These are phyloP conservation scores for Leccinum boreale DNA, from an alignment of 768 basidiomycete species.

Conservation along the genomic window DNA sequence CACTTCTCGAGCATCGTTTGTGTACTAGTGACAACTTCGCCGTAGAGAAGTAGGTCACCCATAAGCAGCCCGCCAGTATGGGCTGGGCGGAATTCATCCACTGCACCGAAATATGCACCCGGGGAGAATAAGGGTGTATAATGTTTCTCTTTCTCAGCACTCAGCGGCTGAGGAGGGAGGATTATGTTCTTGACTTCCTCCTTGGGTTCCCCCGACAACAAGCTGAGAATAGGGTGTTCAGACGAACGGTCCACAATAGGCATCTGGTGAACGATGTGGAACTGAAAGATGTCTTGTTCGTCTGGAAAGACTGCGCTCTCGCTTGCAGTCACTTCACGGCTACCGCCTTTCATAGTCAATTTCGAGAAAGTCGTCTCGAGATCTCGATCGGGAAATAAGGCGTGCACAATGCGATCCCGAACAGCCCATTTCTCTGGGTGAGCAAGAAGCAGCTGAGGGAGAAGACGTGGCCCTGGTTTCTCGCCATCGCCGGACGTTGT, in stretches of 20 bases:
- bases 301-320: constrained; percentile 48
- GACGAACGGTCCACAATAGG: constrained; percentile 26
- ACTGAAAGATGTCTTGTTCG: constrained; percentile 66
- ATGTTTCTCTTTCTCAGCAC: constrained; percentile 33
- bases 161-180: constrained; percentile 49
- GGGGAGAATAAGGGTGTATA: constrained; percentile 74
- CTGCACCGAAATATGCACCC: constrained; percentile 51
- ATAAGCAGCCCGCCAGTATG: constrained; percentile 44
- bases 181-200: constrained; percentile 55
- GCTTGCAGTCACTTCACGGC: constrained; percentile 26
- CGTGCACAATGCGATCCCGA: constrained; percentile 12
- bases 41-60: constrained; percentile 81
- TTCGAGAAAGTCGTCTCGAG: constrained; percentile 43
- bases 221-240: constrained; percentile 12
- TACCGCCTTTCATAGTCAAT: constrained; percentile 44
- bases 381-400: constrained; percentile 19
- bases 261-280: constrained; percentile 40
- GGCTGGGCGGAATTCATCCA: constrained; percentile 34
- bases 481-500: neutral
- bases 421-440: constrained; percentile 23
- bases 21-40: constrained; percentile 89
- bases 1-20: constrained; percentile 94
- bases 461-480: constrained; percentile 1
- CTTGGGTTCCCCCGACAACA: constrained; percentile 27
- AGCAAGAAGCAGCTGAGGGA: constrained; percentile 30